Evolutionary conservation across 2,329 filamentous ascomycete genomes (phyloP).

Genomic region (Colletotrichum lini): DNA sequence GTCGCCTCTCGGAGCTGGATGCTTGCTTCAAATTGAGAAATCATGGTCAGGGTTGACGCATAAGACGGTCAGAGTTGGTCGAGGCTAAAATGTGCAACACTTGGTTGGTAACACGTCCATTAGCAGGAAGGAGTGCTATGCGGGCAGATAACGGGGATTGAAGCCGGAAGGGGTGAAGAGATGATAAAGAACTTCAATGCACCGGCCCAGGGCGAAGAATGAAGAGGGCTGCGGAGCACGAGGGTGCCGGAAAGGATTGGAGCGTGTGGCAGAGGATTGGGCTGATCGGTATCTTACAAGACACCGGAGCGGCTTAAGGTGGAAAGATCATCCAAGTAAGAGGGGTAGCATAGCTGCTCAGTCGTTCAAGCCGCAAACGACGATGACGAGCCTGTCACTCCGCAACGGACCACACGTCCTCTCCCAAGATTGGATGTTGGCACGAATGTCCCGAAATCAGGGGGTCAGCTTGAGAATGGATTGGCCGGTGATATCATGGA

Average conservation of each 20-base stretch:
- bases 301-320: constrained; percentile 21
- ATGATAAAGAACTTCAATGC: constrained; percentile 21
- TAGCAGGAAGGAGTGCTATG: constrained; percentile 9
- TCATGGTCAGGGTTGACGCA: constrained; percentile 5
- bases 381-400: constrained; percentile 23
- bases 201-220: constrained; percentile 2
- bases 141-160: neutral
- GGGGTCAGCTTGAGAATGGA: neutral
- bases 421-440: constrained; percentile 7
- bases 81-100: constrained; percentile 4
- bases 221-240: constrained; percentile 4
- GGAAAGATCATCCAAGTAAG: constrained; percentile 25
- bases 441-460: constrained; percentile 5
- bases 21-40: constrained; percentile 27
- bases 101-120: constrained; percentile 2
- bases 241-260: constrained; percentile 24
- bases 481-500: constrained; percentile 24
- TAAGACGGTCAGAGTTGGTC: neutral
- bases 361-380: constrained; percentile 14
- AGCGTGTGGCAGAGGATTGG: constrained; percentile 21
- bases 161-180: constrained; percentile 28
- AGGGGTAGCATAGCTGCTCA: neutral
- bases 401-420: constrained; percentile 6
- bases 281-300: constrained; percentile 35
- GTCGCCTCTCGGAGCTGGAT: constrained; percentile 26